These are phyloP conservation scores for Fusarium sp. DNA, from an alignment of 2,329 filamentous ascomycete species.

Conservation along the genomic window DNA sequence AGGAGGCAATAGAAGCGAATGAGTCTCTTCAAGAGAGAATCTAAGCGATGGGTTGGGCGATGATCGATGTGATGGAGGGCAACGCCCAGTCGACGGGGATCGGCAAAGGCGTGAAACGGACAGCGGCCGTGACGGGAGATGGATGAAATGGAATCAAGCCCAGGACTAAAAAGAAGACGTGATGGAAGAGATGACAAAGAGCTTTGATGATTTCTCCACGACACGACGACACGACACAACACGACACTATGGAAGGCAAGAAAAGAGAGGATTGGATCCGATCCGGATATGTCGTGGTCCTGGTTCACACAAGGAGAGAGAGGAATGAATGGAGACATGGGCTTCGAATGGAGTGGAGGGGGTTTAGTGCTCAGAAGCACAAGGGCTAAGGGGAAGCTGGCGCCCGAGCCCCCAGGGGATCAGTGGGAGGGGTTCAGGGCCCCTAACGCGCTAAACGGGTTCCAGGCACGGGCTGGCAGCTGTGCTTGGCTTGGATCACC, in stretches of 20 bases:
- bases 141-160: constrained; percentile 22
- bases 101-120: constrained; percentile 30
- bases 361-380: constrained; percentile 30
- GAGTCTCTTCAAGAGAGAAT: constrained; percentile 25
- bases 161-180: constrained; percentile 21
- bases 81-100: constrained; percentile 32
- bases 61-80: constrained; percentile 30
- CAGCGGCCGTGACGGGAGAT: constrained; percentile 22
- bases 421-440: constrained; percentile 40
- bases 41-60: constrained; percentile 32
- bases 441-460: constrained; percentile 42
- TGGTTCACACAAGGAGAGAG: constrained; percentile 42
- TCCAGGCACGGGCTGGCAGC: constrained; percentile 37
- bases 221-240: constrained; percentile 3
- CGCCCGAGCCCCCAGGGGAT: constrained; percentile 4
- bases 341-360: constrained; percentile 44
- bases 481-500: constrained; percentile 18
- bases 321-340: constrained; percentile 48
- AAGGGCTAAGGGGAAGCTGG: neutral
- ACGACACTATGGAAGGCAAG: constrained; percentile 30
- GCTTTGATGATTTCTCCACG: constrained; percentile 11
- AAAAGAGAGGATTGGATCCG: constrained; percentile 39
- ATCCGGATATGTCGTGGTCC: constrained; percentile 43
- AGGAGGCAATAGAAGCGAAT: constrained; percentile 37
- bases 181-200: constrained; percentile 28